A percentile compares a stretch with the other conserved stretches of the same genome.
Conservation (phyloP, 352 stramenopile genomes). For the Globisporangium cederbergense region DNA sequence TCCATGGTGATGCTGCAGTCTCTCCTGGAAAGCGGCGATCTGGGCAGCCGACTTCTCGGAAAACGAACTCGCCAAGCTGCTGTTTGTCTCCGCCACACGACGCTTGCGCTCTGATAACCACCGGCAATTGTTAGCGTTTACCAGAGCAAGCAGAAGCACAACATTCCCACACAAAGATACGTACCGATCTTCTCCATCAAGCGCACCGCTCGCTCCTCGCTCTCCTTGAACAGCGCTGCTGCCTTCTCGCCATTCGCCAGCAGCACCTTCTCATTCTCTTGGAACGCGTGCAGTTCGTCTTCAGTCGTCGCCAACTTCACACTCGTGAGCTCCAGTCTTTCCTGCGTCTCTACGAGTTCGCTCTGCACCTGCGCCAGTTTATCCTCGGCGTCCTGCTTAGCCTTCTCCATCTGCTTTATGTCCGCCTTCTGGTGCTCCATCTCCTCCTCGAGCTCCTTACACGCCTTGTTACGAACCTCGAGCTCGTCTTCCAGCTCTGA, state of each 20-base stretch:
- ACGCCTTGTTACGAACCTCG: conserved; percentile 47
- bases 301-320: conserved; percentile 26
- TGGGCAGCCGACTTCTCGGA: conserved; percentile 37
- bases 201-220: conserved; percentile 40
- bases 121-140: neutral
- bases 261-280: conserved; percentile 54
- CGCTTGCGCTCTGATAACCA: conserved; percentile 40
- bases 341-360: conserved; percentile 32
- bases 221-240: conserved; percentile 51
- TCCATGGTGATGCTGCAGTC: conserved; percentile 47
- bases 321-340: conserved; percentile 28
- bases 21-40: conserved; percentile 42
- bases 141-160: neutral
- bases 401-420: conserved; percentile 35
- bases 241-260: conserved; percentile 49
- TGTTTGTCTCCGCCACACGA: conserved; percentile 44
- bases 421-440: conserved; percentile 49
- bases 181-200: conserved; percentile 56
- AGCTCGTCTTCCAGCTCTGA: conserved; percentile 80
- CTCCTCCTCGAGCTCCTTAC: conserved; percentile 75
- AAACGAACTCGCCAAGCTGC: conserved; percentile 39
- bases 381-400: conserved; percentile 42
- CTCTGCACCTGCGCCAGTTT: conserved; percentile 32
- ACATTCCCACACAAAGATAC: conserved; percentile 3
- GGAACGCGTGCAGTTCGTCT: conserved; percentile 35